Base-by-base conservation (phyloP, 2,329 filamentous ascomycete genomes). In the Exophiala spinifera region DNA sequence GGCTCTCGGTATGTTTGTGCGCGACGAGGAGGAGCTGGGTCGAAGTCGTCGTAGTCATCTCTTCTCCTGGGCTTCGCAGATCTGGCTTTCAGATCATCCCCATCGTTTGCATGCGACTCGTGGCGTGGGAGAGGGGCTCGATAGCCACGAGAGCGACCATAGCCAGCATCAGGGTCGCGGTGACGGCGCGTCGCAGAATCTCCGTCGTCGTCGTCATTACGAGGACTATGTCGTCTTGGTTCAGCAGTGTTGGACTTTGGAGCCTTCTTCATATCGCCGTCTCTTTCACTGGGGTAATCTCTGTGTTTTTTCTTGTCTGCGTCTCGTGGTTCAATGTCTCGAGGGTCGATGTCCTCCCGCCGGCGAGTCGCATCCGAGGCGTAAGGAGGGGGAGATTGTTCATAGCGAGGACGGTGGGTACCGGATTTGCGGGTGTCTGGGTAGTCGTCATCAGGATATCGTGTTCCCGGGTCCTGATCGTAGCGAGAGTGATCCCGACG, bases 81-180 rank as follows among this genome's bases (percentile, higher is more conserved):
- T 14, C 51, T 43, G 23, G 14, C 43, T 46, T 52, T 49, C 3
- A 28, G 20, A 7, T 46, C 39, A 7, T 51, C 51, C 3, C 55
- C 25, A 19, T 57, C 54, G 15, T 17, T 46, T 21, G 37, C 20
- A n/a, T 37, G 28, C 15, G 44, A 21, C 14, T 52, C 55, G 28
- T 46, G 23, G 25, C 45, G 48, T 20, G 57, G 57, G 4, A 60
- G 17, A 31, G 55, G 55, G 15, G 53, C 51, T 31, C 57, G 55
- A 39, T 60, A 60, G 13, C 54, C 54, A 31, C 50, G 54, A 21
- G 57, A 57, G 3, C 57, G 57, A 20, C 57, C 57, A 23, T 57
- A 60, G 13, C 13, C 54, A 4, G 34, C 49, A 17, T 43, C 47
- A 20, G 44, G 53, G 21, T 37, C 39, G 14, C 47, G 46, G n/a